Evolutionary conservation across 768 basidiomycete species (phyloP).

Genomic region (Tephrocybe sp.): DNA sequence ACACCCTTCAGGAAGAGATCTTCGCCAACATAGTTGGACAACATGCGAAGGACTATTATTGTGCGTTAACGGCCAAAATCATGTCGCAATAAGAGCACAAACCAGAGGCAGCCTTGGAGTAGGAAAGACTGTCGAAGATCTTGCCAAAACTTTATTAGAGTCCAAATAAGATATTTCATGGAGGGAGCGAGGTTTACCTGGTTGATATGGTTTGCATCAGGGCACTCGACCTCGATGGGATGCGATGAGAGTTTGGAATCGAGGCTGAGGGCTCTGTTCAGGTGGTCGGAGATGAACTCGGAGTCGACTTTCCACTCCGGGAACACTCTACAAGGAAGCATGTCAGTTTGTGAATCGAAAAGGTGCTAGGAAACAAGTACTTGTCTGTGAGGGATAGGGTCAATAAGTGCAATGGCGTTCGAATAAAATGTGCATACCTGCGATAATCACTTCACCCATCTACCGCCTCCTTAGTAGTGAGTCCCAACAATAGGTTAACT

Average conservation of each 20-base stretch:
- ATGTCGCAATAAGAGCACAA: constrained; percentile 11
- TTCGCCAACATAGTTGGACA: constrained; percentile 85
- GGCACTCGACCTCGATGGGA: constrained; percentile 89
- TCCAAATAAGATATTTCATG: background rate
- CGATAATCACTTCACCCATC: constrained; percentile 88
- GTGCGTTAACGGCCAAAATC: background rate
- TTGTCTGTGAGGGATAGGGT: constrained; percentile 39
- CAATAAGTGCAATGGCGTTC: background rate
- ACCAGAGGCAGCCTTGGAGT: constrained; percentile 83
- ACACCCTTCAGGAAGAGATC: constrained; percentile 86
- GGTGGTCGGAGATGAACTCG: constrained; percentile 75
- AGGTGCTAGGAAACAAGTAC: constrained; percentile 23
- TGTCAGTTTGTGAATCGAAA: background rate
- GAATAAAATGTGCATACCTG: constrained; percentile 41
- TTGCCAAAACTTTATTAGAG: constrained; percentile 25
- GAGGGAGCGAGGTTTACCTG: constrained; percentile 38
- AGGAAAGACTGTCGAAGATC: constrained; percentile 89
- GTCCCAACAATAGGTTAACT: background rate
- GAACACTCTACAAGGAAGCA: constrained; percentile 46
- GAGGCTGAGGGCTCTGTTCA: constrained; percentile 73
- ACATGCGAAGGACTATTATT: constrained; percentile 85
- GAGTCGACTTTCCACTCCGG: constrained; percentile 87
- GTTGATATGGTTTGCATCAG: constrained; percentile 82
- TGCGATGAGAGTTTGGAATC: constrained; percentile 89
- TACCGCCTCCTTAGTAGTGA: constrained; percentile 21